Percentiles rank a stretch among this genome's conserved stretches.
phyloP scores from a whole-genome alignment of 345 rosid genomes.

The Toxicodendron radicans region DNA sequence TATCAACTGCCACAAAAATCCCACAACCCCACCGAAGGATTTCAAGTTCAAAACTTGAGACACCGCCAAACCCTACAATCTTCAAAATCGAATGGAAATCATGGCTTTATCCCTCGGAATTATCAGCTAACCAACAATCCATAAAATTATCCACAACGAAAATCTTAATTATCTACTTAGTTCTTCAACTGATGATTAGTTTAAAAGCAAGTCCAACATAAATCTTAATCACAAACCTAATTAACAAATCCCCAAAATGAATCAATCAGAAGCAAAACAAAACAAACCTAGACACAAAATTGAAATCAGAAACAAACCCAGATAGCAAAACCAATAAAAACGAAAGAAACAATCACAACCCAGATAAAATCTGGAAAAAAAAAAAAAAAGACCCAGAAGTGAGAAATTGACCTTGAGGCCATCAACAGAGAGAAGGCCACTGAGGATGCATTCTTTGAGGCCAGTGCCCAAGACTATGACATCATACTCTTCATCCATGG shows the following conservation, averaged over 20 bases:
- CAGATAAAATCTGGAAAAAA: background rate
- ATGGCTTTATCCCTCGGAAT: too few relatives aligned
- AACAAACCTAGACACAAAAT: slow-evolving; percentile 7
- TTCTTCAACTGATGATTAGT: too few relatives aligned
- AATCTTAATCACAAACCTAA: background rate
- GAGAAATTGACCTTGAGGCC: slow-evolving; percentile 73
- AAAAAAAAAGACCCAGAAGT: background rate
- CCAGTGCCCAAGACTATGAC: slow-evolving; percentile 94
- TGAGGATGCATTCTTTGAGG: slow-evolving; percentile 98
- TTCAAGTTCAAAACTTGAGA: too few relatives aligned
- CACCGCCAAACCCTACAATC: too few relatives aligned
- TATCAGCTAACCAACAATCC: too few relatives aligned
- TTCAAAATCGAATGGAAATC: too few relatives aligned
- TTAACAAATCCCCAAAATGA: background rate
- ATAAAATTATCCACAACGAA: too few relatives aligned
- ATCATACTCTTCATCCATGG: slow-evolving; percentile 95
- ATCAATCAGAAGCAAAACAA: slow-evolving; percentile 8
- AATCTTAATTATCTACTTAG: too few relatives aligned
- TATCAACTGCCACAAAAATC: too few relatives aligned
- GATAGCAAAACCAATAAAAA: background rate
- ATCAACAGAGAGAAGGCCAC: slow-evolving; percentile 98
- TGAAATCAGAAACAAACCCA: background rate
- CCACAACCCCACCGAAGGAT: too few relatives aligned
- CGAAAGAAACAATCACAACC: background rate
- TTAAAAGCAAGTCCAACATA: too few relatives aligned